A percentile compares a stretch with the other conserved stretches of the same genome.
These are phyloP conservation scores for Monosporascus sp. DNA, from an alignment of 2,329 filamentous ascomycete species.

Conservation along the genomic window DNA sequence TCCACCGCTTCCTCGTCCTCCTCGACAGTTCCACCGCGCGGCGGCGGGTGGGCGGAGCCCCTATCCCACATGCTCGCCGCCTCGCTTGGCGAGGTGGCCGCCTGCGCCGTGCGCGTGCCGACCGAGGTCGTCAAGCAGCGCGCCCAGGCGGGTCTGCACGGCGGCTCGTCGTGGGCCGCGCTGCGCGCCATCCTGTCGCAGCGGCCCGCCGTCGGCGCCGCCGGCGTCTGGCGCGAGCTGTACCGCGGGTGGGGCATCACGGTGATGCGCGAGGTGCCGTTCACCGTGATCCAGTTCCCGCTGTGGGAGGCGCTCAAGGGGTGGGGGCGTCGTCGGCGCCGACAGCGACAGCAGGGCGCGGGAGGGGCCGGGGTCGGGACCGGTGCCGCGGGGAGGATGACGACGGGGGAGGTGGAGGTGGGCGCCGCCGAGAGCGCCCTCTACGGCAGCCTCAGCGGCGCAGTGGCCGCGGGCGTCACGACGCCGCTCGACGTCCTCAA, in stretches of 20 bases:
- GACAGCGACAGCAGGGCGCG: background rate
- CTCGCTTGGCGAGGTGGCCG: constrained; percentile 80
- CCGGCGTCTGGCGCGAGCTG: constrained; percentile 70
- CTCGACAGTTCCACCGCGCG: constrained; percentile 11
- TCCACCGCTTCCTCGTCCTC: constrained; percentile 32
- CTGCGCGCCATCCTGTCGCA: constrained; percentile 63
- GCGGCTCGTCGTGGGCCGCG: constrained; percentile 61
- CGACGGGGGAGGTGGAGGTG: constrained; percentile 37
- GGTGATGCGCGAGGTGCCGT: constrained; percentile 91
- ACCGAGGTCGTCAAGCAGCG: constrained; percentile 97
- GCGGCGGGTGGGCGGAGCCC: constrained; percentile 23
- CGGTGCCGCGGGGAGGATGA: constrained; percentile 4
- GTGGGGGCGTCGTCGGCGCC: constrained; percentile 46
- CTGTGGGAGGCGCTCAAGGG: constrained; percentile 92
- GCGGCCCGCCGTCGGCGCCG: constrained; percentile 37
- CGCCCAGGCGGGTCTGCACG: constrained; percentile 81
- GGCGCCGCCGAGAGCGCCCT: constrained; percentile 74
- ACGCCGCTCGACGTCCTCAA: constrained; percentile 96
- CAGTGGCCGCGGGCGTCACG: constrained; percentile 79
- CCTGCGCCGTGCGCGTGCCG: constrained; percentile 86
- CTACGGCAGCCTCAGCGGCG: constrained; percentile 79
- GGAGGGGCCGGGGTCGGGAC: constrained; percentile 8
- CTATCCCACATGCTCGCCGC: constrained; percentile 78
- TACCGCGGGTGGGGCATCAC: constrained; percentile 93
- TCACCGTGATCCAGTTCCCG: constrained; percentile 95